Conservation (phyloP, 371 early-diverging fungal species). For the Syncephalastrum racemosum region DNA sequence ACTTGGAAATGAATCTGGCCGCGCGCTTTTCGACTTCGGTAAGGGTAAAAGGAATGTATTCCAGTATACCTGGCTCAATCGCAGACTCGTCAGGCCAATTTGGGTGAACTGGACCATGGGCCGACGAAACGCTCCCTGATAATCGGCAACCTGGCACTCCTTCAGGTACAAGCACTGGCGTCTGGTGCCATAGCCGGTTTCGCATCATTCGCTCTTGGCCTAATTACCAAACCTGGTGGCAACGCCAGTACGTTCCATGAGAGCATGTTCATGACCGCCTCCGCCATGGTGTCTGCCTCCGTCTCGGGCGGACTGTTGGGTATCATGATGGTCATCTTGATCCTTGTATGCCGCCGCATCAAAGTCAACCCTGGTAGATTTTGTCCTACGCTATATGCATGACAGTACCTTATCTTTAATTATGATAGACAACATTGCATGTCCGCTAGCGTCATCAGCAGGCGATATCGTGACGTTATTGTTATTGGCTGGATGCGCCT, state of each 20-base stretch:
- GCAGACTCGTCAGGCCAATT: constrained; percentile 51
- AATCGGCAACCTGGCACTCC: constrained; percentile 65
- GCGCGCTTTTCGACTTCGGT: constrained; percentile 80
- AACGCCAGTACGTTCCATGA: constrained; percentile 45
- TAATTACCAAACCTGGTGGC: constrained; percentile 53
- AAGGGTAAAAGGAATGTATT: constrained; percentile 13
- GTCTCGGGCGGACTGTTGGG: constrained; percentile 75
- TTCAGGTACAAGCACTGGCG: constrained; percentile 71
- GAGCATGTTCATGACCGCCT: constrained; percentile 64
- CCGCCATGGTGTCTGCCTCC: constrained; percentile 70
- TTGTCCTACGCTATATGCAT: background rate
- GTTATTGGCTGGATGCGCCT: constrained; percentile 53
- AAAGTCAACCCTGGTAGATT: constrained; percentile 75
- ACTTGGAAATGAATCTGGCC: constrained; percentile 86
- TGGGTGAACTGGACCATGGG: constrained; percentile 62
- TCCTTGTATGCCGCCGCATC: constrained; percentile 59
- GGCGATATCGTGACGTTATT: constrained; percentile 69
- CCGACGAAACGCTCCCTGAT: constrained; percentile 51
- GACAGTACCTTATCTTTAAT: background rate
- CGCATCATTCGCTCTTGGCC: constrained; percentile 62
- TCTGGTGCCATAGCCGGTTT: constrained; percentile 71
- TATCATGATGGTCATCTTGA: constrained; percentile 66
- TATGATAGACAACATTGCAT: constrained; percentile 58
- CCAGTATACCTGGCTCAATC: background rate
- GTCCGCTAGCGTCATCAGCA: constrained; percentile 61